Conservation (phyloP, 2,329 filamentous ascomycete genomes). For the Zopfia rhizophila region DNA sequence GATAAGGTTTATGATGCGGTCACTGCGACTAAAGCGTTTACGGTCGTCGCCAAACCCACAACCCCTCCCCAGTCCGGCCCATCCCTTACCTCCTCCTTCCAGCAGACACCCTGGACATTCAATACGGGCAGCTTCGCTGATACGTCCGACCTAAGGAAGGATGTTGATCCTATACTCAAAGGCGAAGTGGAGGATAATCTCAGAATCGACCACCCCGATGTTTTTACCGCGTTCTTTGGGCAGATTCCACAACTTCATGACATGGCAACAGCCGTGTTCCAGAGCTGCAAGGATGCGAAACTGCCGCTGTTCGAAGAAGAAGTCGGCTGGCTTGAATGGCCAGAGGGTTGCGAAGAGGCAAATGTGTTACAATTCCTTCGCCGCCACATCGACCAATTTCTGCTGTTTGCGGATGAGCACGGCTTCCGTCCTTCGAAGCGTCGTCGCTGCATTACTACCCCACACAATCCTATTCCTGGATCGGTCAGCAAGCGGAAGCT, state of each 20-base stretch:
- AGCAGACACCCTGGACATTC: constrained; percentile 13
- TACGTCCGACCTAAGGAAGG: constrained; percentile 16
- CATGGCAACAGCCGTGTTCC: constrained; percentile 11
- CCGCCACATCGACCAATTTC: constrained; percentile 16
- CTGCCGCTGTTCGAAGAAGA: constrained; percentile 16
- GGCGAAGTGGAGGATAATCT: constrained; percentile 16
- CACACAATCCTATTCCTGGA: constrained; percentile 18
- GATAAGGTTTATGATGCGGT: constrained; percentile 48
- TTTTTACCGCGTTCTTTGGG: constrained; percentile 17
- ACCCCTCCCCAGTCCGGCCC: constrained; percentile 18
- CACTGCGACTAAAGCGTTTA: constrained; percentile 16
- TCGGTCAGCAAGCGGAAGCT: constrained; percentile 22
- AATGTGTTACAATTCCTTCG: constrained; percentile 31
- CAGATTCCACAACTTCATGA: constrained; percentile 16
- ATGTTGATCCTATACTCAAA: constrained; percentile 17
- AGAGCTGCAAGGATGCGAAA: constrained; percentile 13
- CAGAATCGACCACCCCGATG: constrained; percentile 12
- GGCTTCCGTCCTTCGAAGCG: constrained; percentile 16
- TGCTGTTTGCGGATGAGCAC: constrained; percentile 16
- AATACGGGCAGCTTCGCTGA: constrained; percentile 15
- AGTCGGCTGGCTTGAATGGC: constrained; percentile 42
- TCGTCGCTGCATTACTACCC: constrained; percentile 15
- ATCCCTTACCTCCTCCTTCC: constrained; percentile 16
- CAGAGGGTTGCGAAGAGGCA: constrained; percentile 33
- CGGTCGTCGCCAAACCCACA: constrained; percentile 9